phyloP scores from a whole-genome alignment of 805 yeast genomes.

The Saccharomycopsis sp. region DNA sequence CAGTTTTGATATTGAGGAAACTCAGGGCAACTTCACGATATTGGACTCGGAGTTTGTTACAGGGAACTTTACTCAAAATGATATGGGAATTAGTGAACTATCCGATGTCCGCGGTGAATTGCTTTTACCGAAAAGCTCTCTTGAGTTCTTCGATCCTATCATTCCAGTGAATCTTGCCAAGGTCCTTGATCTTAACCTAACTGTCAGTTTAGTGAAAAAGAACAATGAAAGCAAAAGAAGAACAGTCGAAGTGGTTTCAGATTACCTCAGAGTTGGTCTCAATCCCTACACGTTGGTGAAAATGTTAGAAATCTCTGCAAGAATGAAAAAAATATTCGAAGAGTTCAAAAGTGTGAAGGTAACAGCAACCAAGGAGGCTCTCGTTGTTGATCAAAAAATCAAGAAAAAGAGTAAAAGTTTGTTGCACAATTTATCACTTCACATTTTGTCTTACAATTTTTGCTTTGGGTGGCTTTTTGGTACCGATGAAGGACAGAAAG shows the following conservation, averaged over 20 bases:
- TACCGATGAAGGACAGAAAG: slow-evolving; percentile 26
- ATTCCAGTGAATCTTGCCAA: slow-evolving; percentile 28
- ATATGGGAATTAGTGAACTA: neutral
- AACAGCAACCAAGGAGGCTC: neutral
- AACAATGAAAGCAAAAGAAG: slow-evolving; percentile 15
- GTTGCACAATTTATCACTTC: slow-evolving; percentile 40
- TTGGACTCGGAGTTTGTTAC: neutral
- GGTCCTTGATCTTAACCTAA: slow-evolving; percentile 38
- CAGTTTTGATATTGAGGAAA: slow-evolving; percentile 5
- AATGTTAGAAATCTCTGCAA: slow-evolving; percentile 27
- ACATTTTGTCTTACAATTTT: slow-evolving; percentile 51
- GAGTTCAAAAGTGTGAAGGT: neutral
- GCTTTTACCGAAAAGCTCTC: slow-evolving; percentile 1
- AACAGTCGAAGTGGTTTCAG: slow-evolving; percentile 32
- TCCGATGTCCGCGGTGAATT: slow-evolving; percentile 5
- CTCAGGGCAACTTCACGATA: neutral
- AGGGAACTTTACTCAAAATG: slow-evolving; percentile 1
- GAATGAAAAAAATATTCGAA: neutral
- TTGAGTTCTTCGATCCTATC: slow-evolving; percentile 8
- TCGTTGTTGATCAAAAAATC: too few species aligned
- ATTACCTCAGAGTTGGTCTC: slow-evolving; percentile 48
- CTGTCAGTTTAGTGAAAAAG: slow-evolving; percentile 35
- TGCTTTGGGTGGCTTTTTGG: slow-evolving; percentile 76
- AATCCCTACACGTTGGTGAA: slow-evolving; percentile 42
- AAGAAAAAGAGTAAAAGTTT: slow-evolving; percentile 17